A percentile compares a stretch with the other conserved stretches of the same genome.
phyloP scores from a whole-genome alignment of 495 filamentous ascomycete species.

The Penicillium steckii region DNA sequence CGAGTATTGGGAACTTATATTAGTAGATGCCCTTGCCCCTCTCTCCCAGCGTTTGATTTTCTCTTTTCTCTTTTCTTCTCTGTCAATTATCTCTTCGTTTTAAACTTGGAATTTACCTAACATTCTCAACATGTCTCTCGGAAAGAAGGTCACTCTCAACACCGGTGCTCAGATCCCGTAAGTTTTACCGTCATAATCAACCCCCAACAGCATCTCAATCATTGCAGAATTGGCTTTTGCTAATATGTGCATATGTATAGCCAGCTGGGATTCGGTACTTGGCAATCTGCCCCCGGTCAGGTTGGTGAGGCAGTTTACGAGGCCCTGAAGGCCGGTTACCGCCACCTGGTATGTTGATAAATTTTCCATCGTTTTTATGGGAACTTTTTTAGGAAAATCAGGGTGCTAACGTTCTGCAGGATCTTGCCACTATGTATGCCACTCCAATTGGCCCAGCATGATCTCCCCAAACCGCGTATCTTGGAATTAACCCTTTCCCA shows the following conservation, averaged over 20 bases:
- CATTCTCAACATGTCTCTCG: conserved; percentile 43
- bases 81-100: conserved; percentile 1
- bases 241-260: conserved; percentile 19
- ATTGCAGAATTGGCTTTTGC: not conserved
- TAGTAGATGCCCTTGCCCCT: conserved; percentile 11
- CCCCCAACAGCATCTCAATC: not conserved
- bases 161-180: conserved; percentile 45
- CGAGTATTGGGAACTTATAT: too few relatives aligned
- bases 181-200: conserved; percentile 13
- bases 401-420: conserved; percentile 27
- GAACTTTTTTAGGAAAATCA: not conserved
- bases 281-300: conserved; percentile 53
- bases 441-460: not conserved
- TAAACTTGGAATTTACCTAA: not conserved
- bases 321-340: conserved; percentile 55
- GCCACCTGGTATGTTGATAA: conserved; percentile 45
- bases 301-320: conserved; percentile 53
- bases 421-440: conserved; percentile 46
- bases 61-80: not conserved
- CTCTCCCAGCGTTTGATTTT: conserved; percentile 1
- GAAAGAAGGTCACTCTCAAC: conserved; percentile 45
- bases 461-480: not conserved
- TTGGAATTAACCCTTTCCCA: conserved; percentile 42
- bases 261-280: conserved; percentile 55
- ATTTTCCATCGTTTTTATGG: not conserved